phyloP scores from a whole-genome alignment of 2,329 filamentous ascomycete species.

The Alternaria viburni region DNA sequence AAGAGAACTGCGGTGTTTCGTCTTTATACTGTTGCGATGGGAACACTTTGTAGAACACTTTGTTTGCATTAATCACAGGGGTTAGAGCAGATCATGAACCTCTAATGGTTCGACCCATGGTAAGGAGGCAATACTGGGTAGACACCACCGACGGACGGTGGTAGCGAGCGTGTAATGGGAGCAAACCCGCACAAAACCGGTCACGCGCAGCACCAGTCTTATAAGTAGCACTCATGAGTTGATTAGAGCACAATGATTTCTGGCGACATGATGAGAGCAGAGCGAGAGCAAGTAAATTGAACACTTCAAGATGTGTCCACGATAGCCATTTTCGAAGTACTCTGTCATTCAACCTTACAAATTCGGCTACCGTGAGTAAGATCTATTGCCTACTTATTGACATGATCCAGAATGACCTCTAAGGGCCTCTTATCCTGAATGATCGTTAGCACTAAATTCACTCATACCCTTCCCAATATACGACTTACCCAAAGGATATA shows the following conservation, averaged over 20 bases:
- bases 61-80: neutral
- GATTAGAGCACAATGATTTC: neutral
- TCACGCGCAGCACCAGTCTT: neutral
- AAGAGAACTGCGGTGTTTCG: neutral
- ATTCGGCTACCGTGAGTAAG: neutral
- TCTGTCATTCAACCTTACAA: neutral
- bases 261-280: neutral
- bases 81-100: neutral
- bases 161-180: neutral
- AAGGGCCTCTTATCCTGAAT: constrained; percentile 4
- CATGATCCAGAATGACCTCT: neutral
- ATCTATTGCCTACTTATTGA: neutral
- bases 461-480: neutral
- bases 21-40: neutral
- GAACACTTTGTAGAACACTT: neutral
- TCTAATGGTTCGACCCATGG: too few species aligned
- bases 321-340: too few species aligned
- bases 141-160: neutral
- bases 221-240: neutral
- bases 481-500: constrained; percentile 30
- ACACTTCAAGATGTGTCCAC: neutral
- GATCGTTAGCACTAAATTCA: neutral
- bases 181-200: neutral
- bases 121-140: neutral
- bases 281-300: neutral